Evolutionary conservation across 1,284 basidiomycete genomes (phyloP).

Genomic region (Albatrellus sp.): DNA sequence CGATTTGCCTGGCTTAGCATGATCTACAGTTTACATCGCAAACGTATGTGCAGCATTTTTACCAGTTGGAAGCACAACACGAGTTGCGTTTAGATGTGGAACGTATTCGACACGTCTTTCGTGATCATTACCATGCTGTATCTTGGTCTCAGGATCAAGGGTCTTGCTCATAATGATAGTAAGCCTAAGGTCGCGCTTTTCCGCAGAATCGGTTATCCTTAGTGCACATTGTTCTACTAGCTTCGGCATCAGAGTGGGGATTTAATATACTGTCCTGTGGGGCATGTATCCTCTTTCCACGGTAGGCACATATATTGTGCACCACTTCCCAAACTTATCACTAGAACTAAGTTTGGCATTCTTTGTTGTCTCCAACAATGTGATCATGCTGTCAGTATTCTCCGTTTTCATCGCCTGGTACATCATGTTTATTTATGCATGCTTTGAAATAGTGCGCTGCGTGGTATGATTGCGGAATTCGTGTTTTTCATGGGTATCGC

Average conservation of each 20-base stretch:
- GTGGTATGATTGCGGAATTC: slow-evolving; percentile 69
- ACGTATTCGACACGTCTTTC: slow-evolving; percentile 75
- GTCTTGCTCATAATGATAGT: slow-evolving; percentile 47
- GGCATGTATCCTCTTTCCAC: slow-evolving; percentile 79
- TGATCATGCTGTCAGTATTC: slow-evolving; percentile 60
- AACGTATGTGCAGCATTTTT: slow-evolving; percentile 35
- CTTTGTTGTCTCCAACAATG: slow-evolving; percentile 74
- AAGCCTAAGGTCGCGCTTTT: slow-evolving; percentile 11
- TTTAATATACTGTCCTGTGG: slow-evolving; percentile 80
- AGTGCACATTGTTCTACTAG: slow-evolving; percentile 18
- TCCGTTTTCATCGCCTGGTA: not conserved
- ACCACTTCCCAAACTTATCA: slow-evolving; percentile 4
- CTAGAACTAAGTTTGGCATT: slow-evolving; percentile 52
- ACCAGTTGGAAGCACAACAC: not conserved
- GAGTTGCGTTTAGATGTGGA: slow-evolving; percentile 55
- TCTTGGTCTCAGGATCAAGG: slow-evolving; percentile 52
- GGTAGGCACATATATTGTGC: slow-evolving; percentile 24
- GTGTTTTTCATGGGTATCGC: slow-evolving; percentile 78
- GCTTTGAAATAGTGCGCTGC: slow-evolving; percentile 30
- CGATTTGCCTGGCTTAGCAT: not conserved
- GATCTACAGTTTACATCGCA: slow-evolving; percentile 59
- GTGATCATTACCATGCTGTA: slow-evolving; percentile 65
- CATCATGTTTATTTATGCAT: not conserved
- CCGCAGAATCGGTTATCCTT: not conserved
- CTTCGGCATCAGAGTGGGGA: slow-evolving; percentile 48